Percentiles rank a stretch among this genome's conserved stretches.
Conservation (phyloP, 345 rosid species). For the Angophora floribunda region DNA sequence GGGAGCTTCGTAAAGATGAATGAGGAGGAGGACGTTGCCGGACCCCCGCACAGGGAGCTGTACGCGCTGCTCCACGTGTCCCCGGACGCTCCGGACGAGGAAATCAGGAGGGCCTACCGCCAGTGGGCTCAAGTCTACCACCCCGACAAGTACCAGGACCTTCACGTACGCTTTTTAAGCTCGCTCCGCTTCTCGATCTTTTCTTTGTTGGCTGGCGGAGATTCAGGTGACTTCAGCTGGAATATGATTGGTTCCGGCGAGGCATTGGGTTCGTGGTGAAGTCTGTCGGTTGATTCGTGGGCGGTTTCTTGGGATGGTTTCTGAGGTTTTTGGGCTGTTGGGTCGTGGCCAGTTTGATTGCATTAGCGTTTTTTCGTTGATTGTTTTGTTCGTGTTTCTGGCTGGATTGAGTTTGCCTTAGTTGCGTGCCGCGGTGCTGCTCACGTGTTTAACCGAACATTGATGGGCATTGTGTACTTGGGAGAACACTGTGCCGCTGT, state of each 20-base stretch:
- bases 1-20: background rate
- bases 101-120: constrained; percentile 80
- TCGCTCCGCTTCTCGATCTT: background rate
- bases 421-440: background rate
- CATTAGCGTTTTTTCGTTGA: background rate
- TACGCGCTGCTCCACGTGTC: constrained; percentile 84
- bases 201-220: background rate
- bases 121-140: constrained; percentile 98
- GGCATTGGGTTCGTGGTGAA: background rate
- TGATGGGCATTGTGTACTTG: background rate
- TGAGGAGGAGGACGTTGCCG: constrained; percentile 8
- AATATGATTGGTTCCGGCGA: background rate
- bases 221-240: background rate
- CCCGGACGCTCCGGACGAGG: constrained; percentile 90
- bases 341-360: background rate
- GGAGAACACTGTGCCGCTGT: background rate
- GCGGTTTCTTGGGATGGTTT: background rate
- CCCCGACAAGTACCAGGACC: constrained; percentile 84
- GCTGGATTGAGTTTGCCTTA: background rate
- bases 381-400: background rate
- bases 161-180: constrained; percentile 29
- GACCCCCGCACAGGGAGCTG: constrained; percentile 56
- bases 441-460: background rate
- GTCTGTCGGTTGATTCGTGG: background rate
- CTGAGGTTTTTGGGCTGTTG: background rate